Evolutionary conservation across 495 filamentous ascomycete species (phyloP).

Genomic region (Neurospora sp.): DNA sequence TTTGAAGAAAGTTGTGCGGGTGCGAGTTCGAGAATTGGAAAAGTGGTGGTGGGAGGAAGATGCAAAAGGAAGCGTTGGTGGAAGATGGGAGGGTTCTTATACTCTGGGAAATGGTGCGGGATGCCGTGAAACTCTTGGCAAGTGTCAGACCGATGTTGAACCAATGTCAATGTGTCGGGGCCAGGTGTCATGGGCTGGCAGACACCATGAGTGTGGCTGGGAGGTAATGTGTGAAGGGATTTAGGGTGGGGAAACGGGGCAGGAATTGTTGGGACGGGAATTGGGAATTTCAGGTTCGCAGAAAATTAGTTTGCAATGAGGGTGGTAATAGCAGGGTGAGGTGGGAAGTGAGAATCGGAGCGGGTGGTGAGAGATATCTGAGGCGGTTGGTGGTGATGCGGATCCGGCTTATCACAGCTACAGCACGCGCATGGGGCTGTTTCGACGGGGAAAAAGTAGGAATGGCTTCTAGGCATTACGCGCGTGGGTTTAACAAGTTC

Average conservation of each 20-base stretch:
- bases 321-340: not conserved
- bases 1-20: not conserved
- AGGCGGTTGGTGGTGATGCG: not conserved
- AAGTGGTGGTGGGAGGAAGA: not conserved
- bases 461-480: not conserved
- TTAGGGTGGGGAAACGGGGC: not conserved
- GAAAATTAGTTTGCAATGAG: not conserved
- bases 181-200: not conserved
- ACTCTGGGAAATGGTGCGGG: not conserved
- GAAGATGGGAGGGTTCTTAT: not conserved
- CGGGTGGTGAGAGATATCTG: not conserved
- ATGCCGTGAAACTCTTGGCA: not conserved
- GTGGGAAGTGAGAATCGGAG: not conserved
- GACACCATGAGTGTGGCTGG: not conserved
- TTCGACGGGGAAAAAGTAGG: not conserved
- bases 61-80: not conserved
- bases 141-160: not conserved
- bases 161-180: not conserved
- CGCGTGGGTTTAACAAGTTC: accelerated
- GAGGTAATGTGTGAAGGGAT: not conserved
- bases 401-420: not conserved
- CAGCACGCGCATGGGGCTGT: not conserved
- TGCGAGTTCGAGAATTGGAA: not conserved
- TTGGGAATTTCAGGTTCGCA: not conserved
- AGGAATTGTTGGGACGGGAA: not conserved